A percentile compares a stretch with the other conserved stretches of the same genome.
Evolutionary conservation across 805 yeast genomes (phyloP).

Genomic region (Millerozyma miso): DNA sequence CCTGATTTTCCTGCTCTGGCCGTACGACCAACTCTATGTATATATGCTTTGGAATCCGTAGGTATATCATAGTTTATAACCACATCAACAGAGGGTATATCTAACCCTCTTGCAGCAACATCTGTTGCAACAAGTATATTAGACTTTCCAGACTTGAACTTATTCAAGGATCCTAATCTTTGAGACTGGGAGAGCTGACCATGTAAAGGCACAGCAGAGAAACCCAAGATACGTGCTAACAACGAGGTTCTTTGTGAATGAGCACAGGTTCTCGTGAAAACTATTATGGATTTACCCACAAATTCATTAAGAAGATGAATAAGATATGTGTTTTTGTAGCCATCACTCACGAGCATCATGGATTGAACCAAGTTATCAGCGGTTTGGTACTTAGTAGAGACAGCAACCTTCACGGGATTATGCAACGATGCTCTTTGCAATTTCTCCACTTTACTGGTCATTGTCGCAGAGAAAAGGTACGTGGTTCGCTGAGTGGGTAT

Average conservation of each 20-base stretch:
- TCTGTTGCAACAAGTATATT: constrained; percentile 76
- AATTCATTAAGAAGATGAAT: constrained; percentile 79
- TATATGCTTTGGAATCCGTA: constrained; percentile 77
- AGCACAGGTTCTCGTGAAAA: constrained; percentile 92
- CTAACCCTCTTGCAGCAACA: constrained; percentile 87
- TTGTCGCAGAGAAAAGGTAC: constrained; percentile 91
- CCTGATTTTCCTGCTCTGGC: constrained; percentile 93
- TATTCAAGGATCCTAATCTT: constrained; percentile 75
- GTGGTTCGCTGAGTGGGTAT: constrained; percentile 84
- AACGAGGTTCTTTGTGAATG: constrained; percentile 90
- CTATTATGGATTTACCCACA: constrained; percentile 79
- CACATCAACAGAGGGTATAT: constrained; percentile 74
- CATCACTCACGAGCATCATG: constrained; percentile 87
- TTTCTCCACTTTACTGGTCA: constrained; percentile 93
- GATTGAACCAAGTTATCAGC: constrained; percentile 91
- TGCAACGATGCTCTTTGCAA: constrained; percentile 87
- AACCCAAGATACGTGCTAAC: constrained; percentile 74
- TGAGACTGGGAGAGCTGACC: constrained; percentile 88
- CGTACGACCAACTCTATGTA: constrained; percentile 91
- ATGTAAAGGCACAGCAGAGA: constrained; percentile 87
- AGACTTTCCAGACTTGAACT: constrained; percentile 69
- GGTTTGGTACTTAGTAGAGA: constrained; percentile 82
- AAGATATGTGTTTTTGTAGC: constrained; percentile 83
- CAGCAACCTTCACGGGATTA: constrained; percentile 88
- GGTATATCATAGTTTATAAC: constrained; percentile 80